Evolutionary conservation across 2,329 filamentous ascomycete species (phyloP), one percentile per base, ranked within the genome.

Genomic region (Colletotrichum eremochloae): DNA sequence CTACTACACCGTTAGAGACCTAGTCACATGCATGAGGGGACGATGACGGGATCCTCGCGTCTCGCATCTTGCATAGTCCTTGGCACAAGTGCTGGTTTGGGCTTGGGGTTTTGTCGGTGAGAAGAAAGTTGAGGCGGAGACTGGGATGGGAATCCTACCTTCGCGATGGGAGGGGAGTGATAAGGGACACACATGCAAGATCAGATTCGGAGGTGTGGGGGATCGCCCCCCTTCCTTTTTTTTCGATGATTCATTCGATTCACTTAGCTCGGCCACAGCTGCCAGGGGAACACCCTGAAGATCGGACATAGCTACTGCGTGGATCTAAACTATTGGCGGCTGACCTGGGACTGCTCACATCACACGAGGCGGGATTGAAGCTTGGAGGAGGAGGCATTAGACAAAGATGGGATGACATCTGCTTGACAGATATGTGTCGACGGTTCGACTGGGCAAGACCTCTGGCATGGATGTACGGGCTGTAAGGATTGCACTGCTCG

Each of bases 11-110:
- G 52, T 64, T 20, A 61, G 24, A 69, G 61, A 24, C 48, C 48
- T 8, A 18, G 40, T 29, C 20, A 18, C 20, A 44, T 24, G n/a
- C n/a, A 57, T 69, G 53, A 69, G 29, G 67, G 53, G 15, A 44
- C 15, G 29, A 42, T 69, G 60, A 65, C 61, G 53, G 61, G 50
- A 70, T 33, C 31, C 5, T 50, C n/a, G 40, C 62, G 24, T 65
- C 29, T 36, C 31, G 20, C 40, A 15, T 65, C 29, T 36, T 14
- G 33, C 57, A 24, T 46, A 11, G 15, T 8, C 40, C 40, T 46
- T 46, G 46, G 15, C 9, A 15, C 15, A n/a, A 57, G 24, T 7
- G 20, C 20, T 33, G 57, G 20, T 33, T 42, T 24, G 57, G 38
- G 29, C 31, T n/a, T 4, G 57, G 57, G 40, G 40, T 12, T 61